Evolutionary conservation across 2,329 filamentous ascomycete genomes (phyloP).

Genomic region (Clonostachys rosea): DNA sequence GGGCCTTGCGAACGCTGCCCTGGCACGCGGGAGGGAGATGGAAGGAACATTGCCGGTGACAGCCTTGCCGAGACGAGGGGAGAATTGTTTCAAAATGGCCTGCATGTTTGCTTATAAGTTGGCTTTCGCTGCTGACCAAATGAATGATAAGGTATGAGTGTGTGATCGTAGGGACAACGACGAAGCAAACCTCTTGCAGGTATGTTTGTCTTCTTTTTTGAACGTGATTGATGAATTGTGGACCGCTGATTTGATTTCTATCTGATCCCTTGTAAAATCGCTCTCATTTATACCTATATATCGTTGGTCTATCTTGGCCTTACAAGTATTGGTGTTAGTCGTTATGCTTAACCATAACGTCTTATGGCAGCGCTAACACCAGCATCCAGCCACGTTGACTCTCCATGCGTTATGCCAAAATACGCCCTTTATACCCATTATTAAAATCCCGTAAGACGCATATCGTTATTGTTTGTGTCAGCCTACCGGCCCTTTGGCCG

Average conservation of each 20-base stretch:
- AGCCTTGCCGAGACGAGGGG: conserved; percentile 4
- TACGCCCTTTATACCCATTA: neutral
- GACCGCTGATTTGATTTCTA: neutral
- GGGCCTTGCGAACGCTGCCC: neutral
- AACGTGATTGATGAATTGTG: neutral
- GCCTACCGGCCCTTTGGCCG: conserved; percentile 21
- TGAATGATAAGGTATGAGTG: neutral
- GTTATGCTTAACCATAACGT: conserved; percentile 5
- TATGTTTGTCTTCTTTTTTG: neutral
- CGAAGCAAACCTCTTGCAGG: neutral
- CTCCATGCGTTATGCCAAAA: neutral
- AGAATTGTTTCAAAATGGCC: conserved; percentile 9
- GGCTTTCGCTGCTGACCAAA: neutral
- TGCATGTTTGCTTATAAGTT: neutral
- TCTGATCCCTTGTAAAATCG: neutral
- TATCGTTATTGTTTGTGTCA: neutral
- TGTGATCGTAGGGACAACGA: neutral
- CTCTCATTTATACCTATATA: too few species aligned
- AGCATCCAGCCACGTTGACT: too few species aligned
- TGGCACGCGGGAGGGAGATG: conserved; percentile 5
- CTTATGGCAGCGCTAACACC: neutral
- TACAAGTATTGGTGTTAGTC: neutral
- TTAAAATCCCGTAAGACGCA: neutral
- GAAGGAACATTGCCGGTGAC: conserved; percentile 12
- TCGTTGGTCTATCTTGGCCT: too few species aligned